A percentile compares a stretch with the other conserved stretches of the same genome.
These are phyloP conservation scores for Suhomyces ambrosiae DNA, from an alignment of 1,139 yeast species.

Conservation along the genomic window DNA sequence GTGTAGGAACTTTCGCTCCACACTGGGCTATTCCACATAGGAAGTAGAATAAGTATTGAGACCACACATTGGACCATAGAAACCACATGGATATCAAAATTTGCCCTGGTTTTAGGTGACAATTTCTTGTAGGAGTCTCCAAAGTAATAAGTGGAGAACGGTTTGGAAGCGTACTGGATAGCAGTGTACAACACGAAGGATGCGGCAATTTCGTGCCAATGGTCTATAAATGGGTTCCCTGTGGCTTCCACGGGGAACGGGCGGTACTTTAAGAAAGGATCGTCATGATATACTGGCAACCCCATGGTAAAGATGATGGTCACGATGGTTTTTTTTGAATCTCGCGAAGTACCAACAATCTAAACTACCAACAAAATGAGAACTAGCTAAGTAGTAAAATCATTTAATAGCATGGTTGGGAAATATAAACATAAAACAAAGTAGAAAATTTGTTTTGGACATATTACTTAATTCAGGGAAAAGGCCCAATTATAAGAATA, in stretches of 20 bases:
- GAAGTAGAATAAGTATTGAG: conserved; percentile 56
- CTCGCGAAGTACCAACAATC: too few relatives aligned
- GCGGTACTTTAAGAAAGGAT: conserved; percentile 46
- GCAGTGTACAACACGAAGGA: conserved; percentile 42
- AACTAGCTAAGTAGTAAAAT: too few relatives aligned
- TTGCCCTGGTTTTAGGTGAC: conserved; percentile 52
- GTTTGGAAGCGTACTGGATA: conserved; percentile 47
- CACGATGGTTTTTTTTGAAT: conserved; percentile 3
- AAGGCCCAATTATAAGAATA: too few relatives aligned
- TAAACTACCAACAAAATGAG: too few relatives aligned
- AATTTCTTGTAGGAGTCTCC: conserved; percentile 53
- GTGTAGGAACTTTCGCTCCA: conserved; percentile 44
- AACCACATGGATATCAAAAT: conserved; percentile 87
- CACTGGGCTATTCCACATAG: conserved; percentile 57
- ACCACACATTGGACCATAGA: conserved; percentile 79
- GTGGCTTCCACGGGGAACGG: conserved; percentile 48
- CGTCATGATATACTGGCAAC: conserved; percentile 36
- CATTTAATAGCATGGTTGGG: too few relatives aligned
- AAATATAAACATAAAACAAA: too few relatives aligned
- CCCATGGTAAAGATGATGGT: conserved; percentile 6
- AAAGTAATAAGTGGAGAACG: conserved; percentile 31
- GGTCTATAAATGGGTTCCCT: conserved; percentile 33
- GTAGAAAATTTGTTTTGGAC: too few relatives aligned
- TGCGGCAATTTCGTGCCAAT: conserved; percentile 56
- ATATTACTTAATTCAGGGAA: too few relatives aligned